Conservation (phyloP, 2,329 filamentous ascomycete genomes). For the Beauveria bassiana region DNA sequence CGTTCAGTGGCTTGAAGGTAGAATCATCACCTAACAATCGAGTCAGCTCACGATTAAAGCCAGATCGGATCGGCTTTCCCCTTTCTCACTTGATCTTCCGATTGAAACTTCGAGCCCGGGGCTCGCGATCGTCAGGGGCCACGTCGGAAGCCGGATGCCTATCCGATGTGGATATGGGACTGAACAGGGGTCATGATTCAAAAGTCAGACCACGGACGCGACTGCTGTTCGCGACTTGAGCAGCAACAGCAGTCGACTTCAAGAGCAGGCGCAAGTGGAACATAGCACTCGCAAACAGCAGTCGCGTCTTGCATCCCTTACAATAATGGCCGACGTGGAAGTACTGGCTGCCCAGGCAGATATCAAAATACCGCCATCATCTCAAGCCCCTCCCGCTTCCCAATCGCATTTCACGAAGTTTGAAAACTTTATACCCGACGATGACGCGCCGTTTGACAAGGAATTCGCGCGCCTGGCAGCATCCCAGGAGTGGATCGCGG, state of each 20-base stretch:
- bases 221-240: too few species aligned
- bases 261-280: too few species aligned
- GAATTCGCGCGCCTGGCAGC: conserved; percentile 25
- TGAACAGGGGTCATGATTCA: neutral
- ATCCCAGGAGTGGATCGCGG: conserved; percentile 23
- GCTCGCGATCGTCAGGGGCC: too few species aligned
- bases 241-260: too few species aligned
- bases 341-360: neutral
- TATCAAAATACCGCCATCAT: conserved; percentile 12
- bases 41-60: neutral
- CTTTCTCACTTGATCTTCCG: neutral
- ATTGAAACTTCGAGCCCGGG: neutral
- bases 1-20: neutral
- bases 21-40: neutral
- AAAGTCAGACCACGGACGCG: neutral
- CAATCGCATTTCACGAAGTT: conserved; percentile 26
- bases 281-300: too few species aligned
- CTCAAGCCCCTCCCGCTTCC: conserved; percentile 15
- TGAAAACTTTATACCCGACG: conserved; percentile 21
- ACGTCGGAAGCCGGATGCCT: neutral
- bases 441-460: conserved; percentile 22
- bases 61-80: neutral
- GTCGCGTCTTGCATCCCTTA: neutral
- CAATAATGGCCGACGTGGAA: neutral
- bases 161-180: neutral